phyloP scores from a whole-genome alignment of 768 basidiomycete genomes.

The Gelatoporia subvermispora region DNA sequence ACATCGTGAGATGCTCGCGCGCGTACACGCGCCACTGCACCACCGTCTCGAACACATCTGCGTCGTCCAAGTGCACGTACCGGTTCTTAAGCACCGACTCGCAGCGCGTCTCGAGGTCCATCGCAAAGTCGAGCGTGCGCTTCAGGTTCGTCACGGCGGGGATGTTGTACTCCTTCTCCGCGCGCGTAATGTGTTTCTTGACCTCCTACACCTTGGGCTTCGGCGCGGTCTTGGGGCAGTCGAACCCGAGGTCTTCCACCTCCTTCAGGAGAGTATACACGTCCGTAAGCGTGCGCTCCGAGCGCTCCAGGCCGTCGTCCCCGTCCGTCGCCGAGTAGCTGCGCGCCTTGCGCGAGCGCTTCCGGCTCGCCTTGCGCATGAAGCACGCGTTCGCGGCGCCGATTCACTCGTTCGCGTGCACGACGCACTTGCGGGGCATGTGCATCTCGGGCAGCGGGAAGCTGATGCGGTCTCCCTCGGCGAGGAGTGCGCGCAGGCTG shows the following conservation, averaged over 20 bases:
- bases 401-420: conserved; percentile 82
- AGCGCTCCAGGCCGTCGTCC: conserved; percentile 58
- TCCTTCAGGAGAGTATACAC: conserved; percentile 65
- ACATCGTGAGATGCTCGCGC: conserved; percentile 65
- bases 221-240: conserved; percentile 65
- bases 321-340: conserved; percentile 37
- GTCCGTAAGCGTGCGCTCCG: conserved; percentile 67
- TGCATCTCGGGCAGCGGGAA: conserved; percentile 67
- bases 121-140: conserved; percentile 69
- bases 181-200: conserved; percentile 59
- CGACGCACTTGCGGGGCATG: conserved; percentile 74
- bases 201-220: conserved; percentile 69
- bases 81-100: conserved; percentile 67
- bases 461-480: conserved; percentile 86
- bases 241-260: conserved; percentile 79
- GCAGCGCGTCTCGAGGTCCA: conserved; percentile 71
- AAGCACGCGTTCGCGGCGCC: conserved; percentile 76
- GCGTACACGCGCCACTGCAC: conserved; percentile 71
- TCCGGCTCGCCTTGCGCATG: conserved; percentile 74
- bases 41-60: conserved; percentile 69
- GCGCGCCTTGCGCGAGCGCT: conserved; percentile 63
- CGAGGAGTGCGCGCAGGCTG: conserved; percentile 72
- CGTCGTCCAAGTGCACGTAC: conserved; percentile 49
- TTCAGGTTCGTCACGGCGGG: conserved; percentile 62
- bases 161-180: conserved; percentile 76